Base-by-base conservation (phyloP, 371 early-diverging fungal species). In the Apophysomyces trapeziformis region DNA sequence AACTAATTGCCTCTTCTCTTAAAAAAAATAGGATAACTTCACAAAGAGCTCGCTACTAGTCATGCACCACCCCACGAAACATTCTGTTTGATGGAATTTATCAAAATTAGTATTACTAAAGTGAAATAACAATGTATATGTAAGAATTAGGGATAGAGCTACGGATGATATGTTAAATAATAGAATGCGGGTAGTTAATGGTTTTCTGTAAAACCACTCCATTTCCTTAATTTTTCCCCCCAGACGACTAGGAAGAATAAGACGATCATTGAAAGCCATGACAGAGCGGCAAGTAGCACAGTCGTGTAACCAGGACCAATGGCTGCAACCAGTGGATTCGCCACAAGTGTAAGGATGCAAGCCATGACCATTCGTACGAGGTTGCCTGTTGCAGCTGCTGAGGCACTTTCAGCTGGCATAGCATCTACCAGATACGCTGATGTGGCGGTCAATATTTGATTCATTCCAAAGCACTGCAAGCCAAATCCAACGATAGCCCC, bases 361-460 rank as follows among this genome's bases (percentile, higher is more conserved):
- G 84, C 82, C 45, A 78, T 14, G 18, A 74, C 56, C 80, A 79
- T 79, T 0, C 80, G 68, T 44, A 77, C 64, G 35, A 84, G 71
- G 58, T 77, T 79, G 21, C 72, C 79, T 4, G 81, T 79, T 0
- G 84, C 84, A 4, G 81, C 78, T 7, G 73, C 77, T 8, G 79
- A 78, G 4, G 84, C 80, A 4, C 84, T 81, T 32, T 75, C 69
- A 14, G 81, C 81, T 5, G 74, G 70, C 16, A 78, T 78, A 14
- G 76, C 70, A 64, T 84, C 81, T 11, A 84, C 84, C 1, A 79
- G 59, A 38, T 84, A 84, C 4, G 81, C 81, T 5, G 76, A 60
- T 11, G 74, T 70, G 2, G 79, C 72, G 4, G 81, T 63, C 68
- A 65, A 60, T 16, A 71, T 39, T 35, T 67, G 67, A 37, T 64